Base-by-base conservation (phyloP, 1,139 yeast species). In the Nakaseomyces nivariensis region DNA sequence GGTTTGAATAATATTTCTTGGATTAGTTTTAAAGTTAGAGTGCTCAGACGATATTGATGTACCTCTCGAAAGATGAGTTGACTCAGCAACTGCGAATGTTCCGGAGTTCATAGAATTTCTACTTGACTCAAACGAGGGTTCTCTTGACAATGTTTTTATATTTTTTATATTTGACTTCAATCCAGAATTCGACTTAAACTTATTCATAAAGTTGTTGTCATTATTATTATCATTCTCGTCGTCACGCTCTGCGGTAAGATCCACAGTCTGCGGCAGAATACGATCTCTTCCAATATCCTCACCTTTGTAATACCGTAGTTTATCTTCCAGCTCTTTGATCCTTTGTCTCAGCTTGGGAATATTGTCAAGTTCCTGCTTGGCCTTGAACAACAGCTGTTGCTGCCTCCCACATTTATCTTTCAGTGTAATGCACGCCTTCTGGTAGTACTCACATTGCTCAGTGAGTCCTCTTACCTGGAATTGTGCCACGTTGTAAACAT, bases 321-420 rank as follows among this genome's bases (percentile, higher is more conserved):
- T 34, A 6, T 44, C 32, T 45, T 60, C 62, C 43, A 59, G 48
- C 26, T 52, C 54, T 11, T 46, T 43, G 4, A 60, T 49, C 47
- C 53, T 51, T 13, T 47, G 37, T 44, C 55, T 58, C 37, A 59
- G 49, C 5, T 33, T 40, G 3, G 61, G 53, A 27, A 57, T 56
- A 1, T 57, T 45, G 24, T 61, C 61, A 33, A 61, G 37, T 51
- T 60, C 61, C 33, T 54, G 52, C 41, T 57, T 58, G 4, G 61
- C 63, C 38, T 59, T 55, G 31, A 48, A 52, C 4, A 60, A 47
- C 27, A 60, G 40, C 47, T 58, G 59, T 32, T 59, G 58, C 45
- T 60, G 63, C 41, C 61, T 47, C 9, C 56, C 57, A 32, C 58
- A 56, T 48, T 59, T 57, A 32, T 60, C 63, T 34, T 57, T 52